Evolutionary conservation across 306 rosid species (phyloP), one percentile per base, ranked within the genome.

Genomic region (Fragaria vesca): DNA sequence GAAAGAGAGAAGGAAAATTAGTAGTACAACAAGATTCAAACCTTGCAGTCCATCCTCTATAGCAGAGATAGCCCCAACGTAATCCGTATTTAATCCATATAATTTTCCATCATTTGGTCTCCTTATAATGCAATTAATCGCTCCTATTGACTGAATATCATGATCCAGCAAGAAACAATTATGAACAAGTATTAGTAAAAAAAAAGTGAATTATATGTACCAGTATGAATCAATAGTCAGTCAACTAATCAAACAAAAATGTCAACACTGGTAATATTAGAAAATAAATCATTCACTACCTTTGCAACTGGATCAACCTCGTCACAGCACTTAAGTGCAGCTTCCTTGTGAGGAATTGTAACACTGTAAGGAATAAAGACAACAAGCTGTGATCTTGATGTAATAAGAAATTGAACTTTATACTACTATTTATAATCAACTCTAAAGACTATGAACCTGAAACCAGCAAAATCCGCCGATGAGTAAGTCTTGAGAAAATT

Each of bases 301-400:
- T 91, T 89, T 60, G 93, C 98, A 58, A 92, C 88, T 69, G 97
- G 97, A 85, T 92, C 97, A 51, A 95, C 96, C 83, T 92, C 97
- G 20, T 95, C 98, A 76, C 97, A 95, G 71, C 88, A 90, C 81
- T 81, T 80, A 30, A 92, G 77, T 66, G 96, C 91, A 3, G 87
- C 85, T 81, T 95, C 97, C 88, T 92, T 95, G 90, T 95, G 91
- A 45, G 98, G 97, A 87, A 89, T 91, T 52, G 93, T 86, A 69
- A 87, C 82, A 69, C 98, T 95, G 93, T 58, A 80, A 63, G 62
- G 78, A 82, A 78, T 51, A 74, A 66, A 72, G 78, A 42, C 52
- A 24, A 76, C 36, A 77, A 50, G 71, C 54, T 57, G 30, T 58
- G 77, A 72, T 48, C 17, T 51, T 46, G 40, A 68, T 16, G 68